A percentile compares a stretch with the other conserved stretches of the same genome.
These are phyloP conservation scores for Termitomyces bulborhizus DNA, from an alignment of 768 basidiomycete genomes.

Conservation along the genomic window DNA sequence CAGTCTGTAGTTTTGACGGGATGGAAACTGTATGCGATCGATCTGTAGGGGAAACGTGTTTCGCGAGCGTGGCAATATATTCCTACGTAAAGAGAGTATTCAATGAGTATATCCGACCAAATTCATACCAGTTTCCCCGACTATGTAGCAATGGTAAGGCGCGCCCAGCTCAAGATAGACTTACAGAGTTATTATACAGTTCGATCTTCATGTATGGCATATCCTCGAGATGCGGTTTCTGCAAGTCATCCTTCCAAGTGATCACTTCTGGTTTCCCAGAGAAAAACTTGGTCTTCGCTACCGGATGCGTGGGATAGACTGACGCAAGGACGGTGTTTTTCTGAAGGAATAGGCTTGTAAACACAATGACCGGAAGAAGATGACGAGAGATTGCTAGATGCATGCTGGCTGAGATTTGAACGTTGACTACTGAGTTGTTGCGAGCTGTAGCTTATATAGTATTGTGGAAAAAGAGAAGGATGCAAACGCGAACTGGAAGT, in stretches of 20 bases:
- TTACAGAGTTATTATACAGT: constrained; percentile 37
- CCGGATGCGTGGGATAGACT: constrained; percentile 47
- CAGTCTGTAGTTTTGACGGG: constrained; percentile 22
- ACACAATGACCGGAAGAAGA: background rate
- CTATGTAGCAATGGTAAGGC: background rate
- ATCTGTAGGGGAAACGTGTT: constrained; percentile 30
- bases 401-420: background rate
- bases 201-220: constrained; percentile 41
- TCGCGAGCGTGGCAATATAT: constrained; percentile 36
- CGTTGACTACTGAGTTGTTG: background rate
- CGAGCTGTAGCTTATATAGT: background rate
- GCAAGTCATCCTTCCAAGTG: constrained; percentile 46
- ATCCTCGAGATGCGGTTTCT: constrained; percentile 30
- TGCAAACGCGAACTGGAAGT: too few species aligned
- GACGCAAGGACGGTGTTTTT: constrained; percentile 20
- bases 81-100: constrained; percentile 23
- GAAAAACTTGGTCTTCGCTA: constrained; percentile 35
- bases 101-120: background rate
- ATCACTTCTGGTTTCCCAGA: constrained; percentile 36
- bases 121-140: background rate
- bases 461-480: background rate
- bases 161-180: constrained; percentile 6
- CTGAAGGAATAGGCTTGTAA: background rate
- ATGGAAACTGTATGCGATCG: constrained; percentile 24
- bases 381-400: background rate